Conservation (phyloP, 23 red algal species). For the Rhodosorus marinus region DNA sequence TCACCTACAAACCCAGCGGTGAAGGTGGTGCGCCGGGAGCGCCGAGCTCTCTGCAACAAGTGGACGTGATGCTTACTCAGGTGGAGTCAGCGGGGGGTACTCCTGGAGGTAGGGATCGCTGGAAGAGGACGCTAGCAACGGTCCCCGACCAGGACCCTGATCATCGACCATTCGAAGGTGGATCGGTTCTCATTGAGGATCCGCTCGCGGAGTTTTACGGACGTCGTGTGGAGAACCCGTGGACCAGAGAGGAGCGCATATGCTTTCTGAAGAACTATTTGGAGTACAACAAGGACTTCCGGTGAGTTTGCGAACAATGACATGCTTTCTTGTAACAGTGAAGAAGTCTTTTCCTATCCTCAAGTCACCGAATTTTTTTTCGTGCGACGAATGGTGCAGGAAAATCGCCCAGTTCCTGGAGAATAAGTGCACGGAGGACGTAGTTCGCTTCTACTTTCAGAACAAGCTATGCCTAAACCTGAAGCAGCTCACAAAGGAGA, state of each 20-base stretch:
- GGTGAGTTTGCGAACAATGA: too few relatives aligned
- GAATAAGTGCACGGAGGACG: slow-evolving; percentile 67
- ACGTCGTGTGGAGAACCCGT: slow-evolving; percentile 50
- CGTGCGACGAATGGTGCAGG: too few relatives aligned
- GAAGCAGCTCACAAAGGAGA: slow-evolving; percentile 49
- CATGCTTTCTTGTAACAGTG: too few relatives aligned
- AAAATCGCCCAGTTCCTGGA: slow-evolving; percentile 72
- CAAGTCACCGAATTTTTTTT: too few relatives aligned
- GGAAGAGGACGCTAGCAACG: slow-evolving; percentile 25
- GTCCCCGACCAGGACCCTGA: slow-evolving; percentile 44
- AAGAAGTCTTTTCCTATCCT: too few relatives aligned
- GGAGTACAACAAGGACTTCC: slow-evolving; percentile 74
- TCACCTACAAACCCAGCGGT: background rate
- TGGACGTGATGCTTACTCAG: background rate
- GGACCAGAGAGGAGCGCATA: slow-evolving; percentile 34
- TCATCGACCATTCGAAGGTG: slow-evolving; percentile 10
- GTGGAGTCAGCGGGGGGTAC: slow-evolving; percentile 54
- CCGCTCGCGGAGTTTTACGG: slow-evolving; percentile 36
- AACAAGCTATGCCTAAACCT: slow-evolving; percentile 74
- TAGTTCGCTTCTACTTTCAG: slow-evolving; percentile 84
- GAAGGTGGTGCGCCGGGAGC: background rate
- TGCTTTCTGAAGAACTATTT: slow-evolving; percentile 74
- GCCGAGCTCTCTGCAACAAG: background rate
- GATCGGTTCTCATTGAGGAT: slow-evolving; percentile 38
- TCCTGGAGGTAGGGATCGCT: slow-evolving; percentile 26